Evolutionary conservation across 805 yeast species (phyloP).

Genomic region (Millerozyma miso): DNA sequence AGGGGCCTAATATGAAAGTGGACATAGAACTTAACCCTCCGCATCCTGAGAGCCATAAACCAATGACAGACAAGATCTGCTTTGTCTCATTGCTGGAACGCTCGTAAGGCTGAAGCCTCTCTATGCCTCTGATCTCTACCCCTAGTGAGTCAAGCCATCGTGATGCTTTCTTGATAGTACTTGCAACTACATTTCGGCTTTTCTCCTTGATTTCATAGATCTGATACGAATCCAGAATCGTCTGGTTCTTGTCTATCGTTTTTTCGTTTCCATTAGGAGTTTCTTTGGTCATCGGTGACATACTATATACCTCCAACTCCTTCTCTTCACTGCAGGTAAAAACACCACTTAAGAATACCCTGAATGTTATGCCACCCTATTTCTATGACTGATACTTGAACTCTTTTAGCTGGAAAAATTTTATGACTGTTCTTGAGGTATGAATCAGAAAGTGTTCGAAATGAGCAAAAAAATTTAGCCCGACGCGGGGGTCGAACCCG

Average conservation of each 20-base stretch:
- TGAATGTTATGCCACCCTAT: too few relatives aligned
- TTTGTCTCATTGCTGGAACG: slow-evolving; percentile 39
- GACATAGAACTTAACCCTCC: slow-evolving; percentile 92
- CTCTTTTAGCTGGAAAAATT: background rate
- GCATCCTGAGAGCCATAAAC: slow-evolving; percentile 81
- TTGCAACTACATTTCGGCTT: background rate
- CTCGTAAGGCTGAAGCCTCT: slow-evolving; percentile 65
- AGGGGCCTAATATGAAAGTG: slow-evolving; percentile 71
- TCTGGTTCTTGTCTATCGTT: background rate
- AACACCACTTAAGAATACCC: too few relatives aligned
- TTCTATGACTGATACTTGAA: background rate
- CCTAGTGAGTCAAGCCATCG: slow-evolving; percentile 44
- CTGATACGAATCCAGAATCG: background rate
- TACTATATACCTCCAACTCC: too few relatives aligned
- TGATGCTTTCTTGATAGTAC: background rate
- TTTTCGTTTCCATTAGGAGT: too few relatives aligned
- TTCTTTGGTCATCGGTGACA: too few relatives aligned
- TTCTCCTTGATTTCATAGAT: background rate
- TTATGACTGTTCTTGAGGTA: background rate
- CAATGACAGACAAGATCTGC: slow-evolving; percentile 46
- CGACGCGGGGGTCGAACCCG: slow-evolving; percentile 34
- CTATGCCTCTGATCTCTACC: slow-evolving; percentile 78
- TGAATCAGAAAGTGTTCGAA: too few relatives aligned
- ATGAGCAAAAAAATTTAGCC: slow-evolving; percentile 11
- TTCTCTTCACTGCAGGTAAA: too few relatives aligned